Conservation (phyloP, 805 yeast genomes). For the Lachancea quebecensis region DNA sequence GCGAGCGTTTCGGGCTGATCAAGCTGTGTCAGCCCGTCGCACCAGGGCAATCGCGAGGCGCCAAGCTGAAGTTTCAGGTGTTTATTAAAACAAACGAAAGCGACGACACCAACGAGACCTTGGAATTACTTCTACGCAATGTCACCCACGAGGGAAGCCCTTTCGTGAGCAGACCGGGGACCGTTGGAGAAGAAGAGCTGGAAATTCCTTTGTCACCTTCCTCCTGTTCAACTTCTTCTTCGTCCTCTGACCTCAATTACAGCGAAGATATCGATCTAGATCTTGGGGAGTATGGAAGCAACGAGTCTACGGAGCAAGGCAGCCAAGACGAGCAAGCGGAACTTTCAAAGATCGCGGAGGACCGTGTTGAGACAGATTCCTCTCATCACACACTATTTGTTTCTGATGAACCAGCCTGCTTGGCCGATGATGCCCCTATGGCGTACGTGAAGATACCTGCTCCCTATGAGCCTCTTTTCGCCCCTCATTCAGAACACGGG, state of each 20-base stretch:
- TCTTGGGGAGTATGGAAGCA: background rate
- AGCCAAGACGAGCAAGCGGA: too few species aligned
- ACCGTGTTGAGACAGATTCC: background rate
- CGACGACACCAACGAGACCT: conserved; percentile 7
- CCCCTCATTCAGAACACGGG: background rate
- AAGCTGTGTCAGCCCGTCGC: conserved; percentile 11
- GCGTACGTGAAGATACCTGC: background rate
- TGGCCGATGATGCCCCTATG: background rate
- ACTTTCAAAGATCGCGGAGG: background rate
- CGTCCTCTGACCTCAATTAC: conserved; percentile 12
- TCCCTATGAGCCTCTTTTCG: background rate
- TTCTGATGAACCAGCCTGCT: background rate
- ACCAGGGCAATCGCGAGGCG: conserved; percentile 16
- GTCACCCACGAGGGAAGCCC: conserved; percentile 17
- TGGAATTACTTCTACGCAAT: conserved; percentile 14
- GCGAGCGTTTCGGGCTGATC: conserved; percentile 22
- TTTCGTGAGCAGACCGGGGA: conserved; percentile 11
- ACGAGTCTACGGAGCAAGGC: too few species aligned
- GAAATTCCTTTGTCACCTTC: background rate
- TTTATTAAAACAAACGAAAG: conserved; percentile 5
- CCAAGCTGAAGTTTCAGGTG: conserved; percentile 20
- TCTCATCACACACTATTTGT: background rate
- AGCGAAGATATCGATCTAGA: conserved; percentile 11
- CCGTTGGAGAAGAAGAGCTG: conserved; percentile 3
- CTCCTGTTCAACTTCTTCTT: conserved; percentile 7